phyloP scores from a whole-genome alignment of 2,329 filamentous ascomycete genomes.

The Penicillium fuscoglaucum region DNA sequence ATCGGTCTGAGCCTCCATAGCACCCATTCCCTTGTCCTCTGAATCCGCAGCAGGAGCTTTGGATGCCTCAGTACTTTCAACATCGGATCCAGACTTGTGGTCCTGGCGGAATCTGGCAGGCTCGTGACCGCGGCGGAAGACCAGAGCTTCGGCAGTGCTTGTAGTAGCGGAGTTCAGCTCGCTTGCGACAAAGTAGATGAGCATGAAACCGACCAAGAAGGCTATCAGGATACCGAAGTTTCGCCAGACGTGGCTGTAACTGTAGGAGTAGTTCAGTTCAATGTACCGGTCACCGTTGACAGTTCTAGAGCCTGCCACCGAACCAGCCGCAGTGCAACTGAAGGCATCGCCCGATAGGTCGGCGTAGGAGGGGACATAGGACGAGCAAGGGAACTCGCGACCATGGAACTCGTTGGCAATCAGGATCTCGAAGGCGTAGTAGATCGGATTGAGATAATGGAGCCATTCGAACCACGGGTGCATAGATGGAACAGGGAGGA shows the following conservation, averaged over 20 bases:
- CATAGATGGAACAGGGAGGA: constrained; percentile 58
- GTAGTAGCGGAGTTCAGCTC: constrained; percentile 59
- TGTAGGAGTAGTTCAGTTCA: constrained; percentile 56
- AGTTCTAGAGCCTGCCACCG: constrained; percentile 52
- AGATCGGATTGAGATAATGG: constrained; percentile 74
- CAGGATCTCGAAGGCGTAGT: constrained; percentile 76
- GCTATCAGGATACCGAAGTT: constrained; percentile 69
- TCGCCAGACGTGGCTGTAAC: constrained; percentile 60
- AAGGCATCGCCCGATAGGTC: constrained; percentile 40
- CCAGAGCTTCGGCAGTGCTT: constrained; percentile 73
- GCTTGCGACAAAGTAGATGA: constrained; percentile 57
- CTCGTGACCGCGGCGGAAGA: constrained; percentile 63
- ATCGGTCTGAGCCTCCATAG: constrained; percentile 63
- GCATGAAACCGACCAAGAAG: constrained; percentile 61
- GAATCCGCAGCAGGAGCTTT: background rate
- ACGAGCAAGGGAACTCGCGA: constrained; percentile 57
- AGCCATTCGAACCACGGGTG: constrained; percentile 79
- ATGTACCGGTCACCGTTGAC: constrained; percentile 64
- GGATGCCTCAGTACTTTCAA: constrained; percentile 46
- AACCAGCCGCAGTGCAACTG: constrained; percentile 60
- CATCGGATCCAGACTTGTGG: constrained; percentile 34
- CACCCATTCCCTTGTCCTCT: constrained; percentile 11
- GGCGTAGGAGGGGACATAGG: constrained; percentile 50
- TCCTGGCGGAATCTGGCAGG: constrained; percentile 14
- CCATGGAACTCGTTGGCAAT: constrained; percentile 79